Percentiles rank a stretch among this genome's conserved stretches.
Evolutionary conservation across 352 stramenopile species (phyloP).

Genomic region (Phytopythium delawarense): DNA sequence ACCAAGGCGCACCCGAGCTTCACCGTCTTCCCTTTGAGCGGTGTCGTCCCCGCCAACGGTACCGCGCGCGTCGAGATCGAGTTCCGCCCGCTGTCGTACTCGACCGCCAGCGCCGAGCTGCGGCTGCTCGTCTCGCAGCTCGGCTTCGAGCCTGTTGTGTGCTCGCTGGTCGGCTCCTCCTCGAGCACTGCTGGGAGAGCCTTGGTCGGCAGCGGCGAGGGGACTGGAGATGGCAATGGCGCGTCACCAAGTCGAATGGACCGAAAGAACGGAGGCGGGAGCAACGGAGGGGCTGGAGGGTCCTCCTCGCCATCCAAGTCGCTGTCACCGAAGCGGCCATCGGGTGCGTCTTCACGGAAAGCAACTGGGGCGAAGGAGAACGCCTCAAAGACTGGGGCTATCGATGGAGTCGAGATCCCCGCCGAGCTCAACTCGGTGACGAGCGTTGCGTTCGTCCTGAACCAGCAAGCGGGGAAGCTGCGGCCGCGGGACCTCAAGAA

Average conservation of each 20-base stretch:
- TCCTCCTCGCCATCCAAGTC: background rate
- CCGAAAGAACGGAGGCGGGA: background rate
- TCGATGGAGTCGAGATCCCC: conserved; percentile 70
- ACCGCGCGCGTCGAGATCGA: conserved; percentile 62
- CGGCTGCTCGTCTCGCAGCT: conserved; percentile 76
- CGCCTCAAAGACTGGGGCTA: conserved; percentile 13
- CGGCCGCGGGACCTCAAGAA: conserved; percentile 89
- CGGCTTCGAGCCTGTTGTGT: conserved; percentile 63
- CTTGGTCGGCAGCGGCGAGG: background rate
- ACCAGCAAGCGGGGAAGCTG: conserved; percentile 85
- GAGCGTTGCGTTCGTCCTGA: conserved; percentile 83
- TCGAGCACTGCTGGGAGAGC: conserved; percentile 17
- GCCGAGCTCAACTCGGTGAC: conserved; percentile 45
- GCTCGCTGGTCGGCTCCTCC: conserved; percentile 58
- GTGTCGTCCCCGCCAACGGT: conserved; percentile 70
- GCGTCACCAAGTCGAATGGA: background rate
- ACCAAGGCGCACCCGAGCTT: conserved; percentile 70
- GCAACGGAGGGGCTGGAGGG: background rate
- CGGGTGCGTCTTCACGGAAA: background rate
- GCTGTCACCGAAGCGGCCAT: background rate
- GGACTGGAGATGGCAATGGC: background rate
- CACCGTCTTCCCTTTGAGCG: conserved; percentile 60
- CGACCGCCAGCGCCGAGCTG: conserved; percentile 64
- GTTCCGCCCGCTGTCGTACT: conserved; percentile 61
- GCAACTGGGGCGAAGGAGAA: background rate